Evolutionary conservation across 2,329 filamentous ascomycete genomes (phyloP).

Genomic region (Aspergillus novofumigatus): DNA sequence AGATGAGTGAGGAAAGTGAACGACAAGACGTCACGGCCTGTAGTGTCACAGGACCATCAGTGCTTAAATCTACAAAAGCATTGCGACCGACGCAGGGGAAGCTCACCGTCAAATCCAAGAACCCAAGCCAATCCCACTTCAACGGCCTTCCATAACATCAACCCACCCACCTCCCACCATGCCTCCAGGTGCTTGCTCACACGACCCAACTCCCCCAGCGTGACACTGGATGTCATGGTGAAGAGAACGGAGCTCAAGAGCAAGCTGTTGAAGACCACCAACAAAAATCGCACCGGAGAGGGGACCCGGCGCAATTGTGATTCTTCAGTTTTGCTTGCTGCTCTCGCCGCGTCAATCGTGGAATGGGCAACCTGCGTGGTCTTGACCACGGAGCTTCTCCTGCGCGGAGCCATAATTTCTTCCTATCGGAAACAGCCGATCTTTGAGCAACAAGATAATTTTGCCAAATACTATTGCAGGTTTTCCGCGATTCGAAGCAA

Average conservation of each 20-base stretch:
- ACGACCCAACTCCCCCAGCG: conserved; percentile 61
- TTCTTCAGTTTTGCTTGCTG: conserved; percentile 7
- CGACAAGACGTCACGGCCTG: conserved; percentile 62
- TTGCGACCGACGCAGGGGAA: not conserved
- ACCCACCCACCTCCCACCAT: conserved; percentile 56
- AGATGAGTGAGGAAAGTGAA: conserved; percentile 68
- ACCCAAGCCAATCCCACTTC: conserved; percentile 72
- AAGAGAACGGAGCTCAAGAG: conserved; percentile 62
- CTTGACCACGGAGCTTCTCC: conserved; percentile 19
- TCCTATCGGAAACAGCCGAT: not conserved
- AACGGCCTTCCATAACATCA: conserved; percentile 55
- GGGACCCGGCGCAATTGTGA: conserved; percentile 25
- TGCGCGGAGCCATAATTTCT: conserved; percentile 15
- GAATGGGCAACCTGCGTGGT: conserved; percentile 5
- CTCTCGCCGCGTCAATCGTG: conserved; percentile 9
- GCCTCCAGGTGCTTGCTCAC: conserved; percentile 62
- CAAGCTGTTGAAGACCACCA: conserved; percentile 52
- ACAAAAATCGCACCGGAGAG: conserved; percentile 41
- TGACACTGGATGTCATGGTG: conserved; percentile 57
- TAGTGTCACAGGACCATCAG: not conserved
- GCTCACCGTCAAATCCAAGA: conserved; percentile 60
- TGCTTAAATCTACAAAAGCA: not conserved
- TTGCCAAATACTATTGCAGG: not conserved
- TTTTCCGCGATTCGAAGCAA: not conserved
- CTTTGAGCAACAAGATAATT: not conserved